phyloP scores from a whole-genome alignment of 768 basidiomycete species.

The Pleurotus sapidus region DNA sequence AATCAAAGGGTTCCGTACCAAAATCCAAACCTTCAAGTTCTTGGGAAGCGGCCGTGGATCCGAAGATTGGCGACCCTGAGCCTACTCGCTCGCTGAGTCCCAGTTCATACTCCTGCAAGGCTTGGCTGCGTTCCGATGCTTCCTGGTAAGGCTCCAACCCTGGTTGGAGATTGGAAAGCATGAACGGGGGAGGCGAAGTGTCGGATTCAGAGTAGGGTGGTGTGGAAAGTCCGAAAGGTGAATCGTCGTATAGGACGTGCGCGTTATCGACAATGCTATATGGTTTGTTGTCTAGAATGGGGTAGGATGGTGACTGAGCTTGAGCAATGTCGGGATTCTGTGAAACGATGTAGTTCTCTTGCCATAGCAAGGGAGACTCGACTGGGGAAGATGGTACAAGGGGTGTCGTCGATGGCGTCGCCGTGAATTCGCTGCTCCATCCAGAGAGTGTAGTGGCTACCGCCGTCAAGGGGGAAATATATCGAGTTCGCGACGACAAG shows the following conservation, averaged over 20 bases:
- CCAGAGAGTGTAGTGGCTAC: conserved; percentile 4
- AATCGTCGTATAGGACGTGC: background rate
- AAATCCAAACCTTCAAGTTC: background rate
- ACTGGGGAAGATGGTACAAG: background rate
- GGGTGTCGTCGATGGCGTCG: conserved; percentile 1
- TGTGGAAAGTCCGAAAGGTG: background rate
- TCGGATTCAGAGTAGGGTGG: background rate
- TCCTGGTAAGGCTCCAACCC: conserved; percentile 3
- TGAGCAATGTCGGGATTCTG: background rate
- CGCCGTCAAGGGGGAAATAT: background rate
- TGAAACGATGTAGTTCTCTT: background rate
- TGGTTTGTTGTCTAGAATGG: background rate
- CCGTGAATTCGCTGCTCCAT: conserved; percentile 5
- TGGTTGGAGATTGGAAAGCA: background rate
- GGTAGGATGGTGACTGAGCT: background rate
- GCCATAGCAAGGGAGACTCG: background rate
- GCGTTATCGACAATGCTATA: background rate
- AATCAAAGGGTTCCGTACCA: background rate
- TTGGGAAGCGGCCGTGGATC: background rate
- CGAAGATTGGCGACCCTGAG: conserved; percentile 6
- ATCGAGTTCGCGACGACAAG: background rate
- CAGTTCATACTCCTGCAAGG: conserved; percentile 3
- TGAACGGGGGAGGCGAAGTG: background rate
- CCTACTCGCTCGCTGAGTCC: conserved; percentile 8
- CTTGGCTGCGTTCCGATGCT: conserved; percentile 3